Conservation (phyloP, 768 basidiomycete species). For the Favolaschia claudopus region DNA sequence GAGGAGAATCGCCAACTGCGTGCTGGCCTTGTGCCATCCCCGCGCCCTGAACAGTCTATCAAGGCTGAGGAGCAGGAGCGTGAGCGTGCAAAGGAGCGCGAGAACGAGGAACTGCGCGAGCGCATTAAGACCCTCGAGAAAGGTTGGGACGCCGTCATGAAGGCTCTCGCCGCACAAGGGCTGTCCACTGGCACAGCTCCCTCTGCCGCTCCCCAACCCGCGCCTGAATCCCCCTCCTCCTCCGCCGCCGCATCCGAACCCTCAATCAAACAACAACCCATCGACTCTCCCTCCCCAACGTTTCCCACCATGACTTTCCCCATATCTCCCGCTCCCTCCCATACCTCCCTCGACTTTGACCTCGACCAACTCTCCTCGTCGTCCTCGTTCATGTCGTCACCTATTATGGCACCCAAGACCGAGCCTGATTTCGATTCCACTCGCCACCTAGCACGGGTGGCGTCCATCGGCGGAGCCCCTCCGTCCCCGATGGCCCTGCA, state of each 20-base stretch:
- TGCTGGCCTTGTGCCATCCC: constrained; percentile 51
- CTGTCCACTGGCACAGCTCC: constrained; percentile 55
- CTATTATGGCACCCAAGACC: constrained; percentile 40
- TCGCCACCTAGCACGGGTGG: constrained; percentile 99
- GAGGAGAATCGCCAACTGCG: constrained; percentile 84
- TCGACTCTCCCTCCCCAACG: constrained; percentile 34
- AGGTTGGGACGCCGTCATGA: constrained; percentile 84
- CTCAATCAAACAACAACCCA: constrained; percentile 30
- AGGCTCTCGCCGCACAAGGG: constrained; percentile 75
- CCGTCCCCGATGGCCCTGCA: constrained; percentile 83
- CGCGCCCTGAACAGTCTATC: constrained; percentile 33
- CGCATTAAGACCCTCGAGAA: constrained; percentile 80
- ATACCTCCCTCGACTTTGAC: constrained; percentile 42
- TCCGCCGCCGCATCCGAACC: constrained; percentile 31
- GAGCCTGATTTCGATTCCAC: constrained; percentile 64
- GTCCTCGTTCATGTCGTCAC: constrained; percentile 44
- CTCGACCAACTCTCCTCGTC: constrained; percentile 36
- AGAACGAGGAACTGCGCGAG: constrained; percentile 80
- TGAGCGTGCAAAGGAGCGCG: constrained; percentile 53
- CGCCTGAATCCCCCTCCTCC: constrained; percentile 32
- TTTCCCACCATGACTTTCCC: constrained; percentile 41
- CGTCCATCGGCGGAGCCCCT: constrained; percentile 63
- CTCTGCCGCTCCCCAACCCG: constrained; percentile 31
- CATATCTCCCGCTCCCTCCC: constrained; percentile 44
- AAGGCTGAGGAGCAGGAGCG: constrained; percentile 41